Conservation (phyloP, 225 moss, liverwort and hornwort species). For the Marchantia polymorpha region DNA sequence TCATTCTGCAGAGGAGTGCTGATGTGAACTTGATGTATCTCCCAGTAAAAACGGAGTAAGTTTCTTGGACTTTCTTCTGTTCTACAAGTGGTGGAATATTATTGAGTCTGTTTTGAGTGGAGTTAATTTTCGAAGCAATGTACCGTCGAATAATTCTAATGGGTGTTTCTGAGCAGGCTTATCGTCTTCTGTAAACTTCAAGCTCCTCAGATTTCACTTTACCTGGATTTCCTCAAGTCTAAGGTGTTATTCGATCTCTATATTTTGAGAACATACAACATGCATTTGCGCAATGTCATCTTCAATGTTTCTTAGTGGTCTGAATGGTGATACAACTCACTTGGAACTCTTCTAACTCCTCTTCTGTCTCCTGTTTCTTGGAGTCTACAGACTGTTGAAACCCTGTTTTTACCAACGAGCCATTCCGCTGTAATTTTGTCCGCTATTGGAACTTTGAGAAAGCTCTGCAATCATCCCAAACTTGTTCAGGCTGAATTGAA, state of each 20-base stretch:
- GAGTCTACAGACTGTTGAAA: slow-evolving; percentile 6
- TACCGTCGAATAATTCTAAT: not conserved
- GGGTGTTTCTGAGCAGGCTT: slow-evolving; percentile 41
- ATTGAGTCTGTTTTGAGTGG: not conserved
- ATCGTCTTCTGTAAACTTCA: slow-evolving; percentile 82
- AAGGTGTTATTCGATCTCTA: slow-evolving; percentile 41
- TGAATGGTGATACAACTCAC: not conserved
- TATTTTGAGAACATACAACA: not conserved
- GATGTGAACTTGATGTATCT: slow-evolving; percentile 72
- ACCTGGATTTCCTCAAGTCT: slow-evolving; percentile 50
- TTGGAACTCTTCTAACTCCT: not conserved
- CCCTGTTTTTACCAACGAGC: slow-evolving; percentile 39
- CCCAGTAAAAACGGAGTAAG: slow-evolving; percentile 71
- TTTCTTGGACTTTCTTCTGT: not conserved
- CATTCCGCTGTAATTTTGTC: slow-evolving; percentile 65
- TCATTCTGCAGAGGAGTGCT: slow-evolving; percentile 75
- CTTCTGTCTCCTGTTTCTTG: not conserved
- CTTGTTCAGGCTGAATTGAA: slow-evolving; percentile 49
- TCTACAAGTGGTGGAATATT: not conserved
- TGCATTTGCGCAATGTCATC: not conserved
- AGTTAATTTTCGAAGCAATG: not conserved
- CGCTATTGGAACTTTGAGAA: slow-evolving; percentile 73
- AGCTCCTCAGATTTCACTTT: slow-evolving; percentile 59
- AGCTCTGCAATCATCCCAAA: slow-evolving; percentile 82
- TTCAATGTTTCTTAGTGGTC: slow-evolving; percentile 6